These are phyloP conservation scores for Eruca vesicaria DNA, from an alignment of 441 rosid genomes.

Conservation along the genomic window DNA sequence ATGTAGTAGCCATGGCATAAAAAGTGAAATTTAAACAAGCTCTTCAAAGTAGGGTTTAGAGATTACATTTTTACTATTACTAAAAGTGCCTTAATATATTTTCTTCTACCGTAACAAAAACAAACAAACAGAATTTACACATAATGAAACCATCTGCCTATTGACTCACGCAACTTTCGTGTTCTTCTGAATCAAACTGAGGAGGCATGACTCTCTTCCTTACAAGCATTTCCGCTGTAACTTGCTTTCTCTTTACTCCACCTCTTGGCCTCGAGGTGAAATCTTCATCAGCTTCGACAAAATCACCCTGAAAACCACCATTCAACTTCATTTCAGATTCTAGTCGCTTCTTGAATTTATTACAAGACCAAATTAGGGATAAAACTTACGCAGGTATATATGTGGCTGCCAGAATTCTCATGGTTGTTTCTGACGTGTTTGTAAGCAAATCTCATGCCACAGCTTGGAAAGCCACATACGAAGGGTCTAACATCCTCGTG, in stretches of 20 bases:
- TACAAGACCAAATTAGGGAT: not conserved
- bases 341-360: not conserved
- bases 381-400: conserved; percentile 58
- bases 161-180: not conserved
- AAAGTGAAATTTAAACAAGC: too few species aligned
- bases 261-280: conserved; percentile 79
- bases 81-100: too few species aligned
- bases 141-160: not conserved
- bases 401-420: conserved; percentile 61
- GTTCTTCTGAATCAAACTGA: conserved; percentile 21
- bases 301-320: conserved; percentile 68
- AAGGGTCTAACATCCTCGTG: conserved; percentile 60
- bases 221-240: conserved; percentile 51
- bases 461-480: conserved; percentile 59
- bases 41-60: too few species aligned
- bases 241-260: conserved; percentile 70
- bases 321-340: not conserved
- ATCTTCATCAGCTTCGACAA: conserved; percentile 59
- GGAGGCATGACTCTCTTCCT: conserved; percentile 62
- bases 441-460: conserved; percentile 74
- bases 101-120: too few species aligned
- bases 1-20: too few species aligned
- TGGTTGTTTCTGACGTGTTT: conserved; percentile 85
- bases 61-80: too few species aligned
- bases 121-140: not conserved